These are phyloP conservation scores for Termitomyces sp. DNA, from an alignment of 768 basidiomycete species.

Conservation along the genomic window DNA sequence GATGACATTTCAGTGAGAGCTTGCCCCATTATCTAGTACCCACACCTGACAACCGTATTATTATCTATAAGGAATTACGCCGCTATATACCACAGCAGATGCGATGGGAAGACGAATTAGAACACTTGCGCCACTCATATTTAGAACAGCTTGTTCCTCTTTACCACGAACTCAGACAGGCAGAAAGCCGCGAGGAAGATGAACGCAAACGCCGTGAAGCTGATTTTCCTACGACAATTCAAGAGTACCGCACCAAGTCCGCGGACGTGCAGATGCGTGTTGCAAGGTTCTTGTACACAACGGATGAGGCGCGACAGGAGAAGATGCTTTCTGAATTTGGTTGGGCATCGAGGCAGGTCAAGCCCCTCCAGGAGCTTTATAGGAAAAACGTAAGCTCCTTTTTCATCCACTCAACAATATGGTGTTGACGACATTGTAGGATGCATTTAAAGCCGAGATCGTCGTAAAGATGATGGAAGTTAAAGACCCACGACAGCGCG, in stretches of 20 bases:
- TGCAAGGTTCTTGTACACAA: slow-evolving; percentile 39
- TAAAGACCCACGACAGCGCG: slow-evolving; percentile 20
- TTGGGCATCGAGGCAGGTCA: slow-evolving; percentile 48
- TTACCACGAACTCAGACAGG: slow-evolving; percentile 11
- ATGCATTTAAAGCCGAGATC: slow-evolving; percentile 18
- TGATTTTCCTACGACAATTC: slow-evolving; percentile 27
- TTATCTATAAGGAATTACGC: slow-evolving; percentile 20
- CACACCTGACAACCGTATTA: slow-evolving; percentile 3
- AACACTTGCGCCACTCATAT: slow-evolving; percentile 26
- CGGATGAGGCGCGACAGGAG: slow-evolving; percentile 28
- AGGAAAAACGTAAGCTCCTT: slow-evolving; percentile 32
- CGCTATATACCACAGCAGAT: slow-evolving; percentile 9
- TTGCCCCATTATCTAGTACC: neutral
- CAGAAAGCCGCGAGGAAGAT: slow-evolving; percentile 19
- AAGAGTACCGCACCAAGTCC: slow-evolving; percentile 28
- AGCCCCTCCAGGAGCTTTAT: slow-evolving; percentile 36
- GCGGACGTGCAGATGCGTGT: slow-evolving; percentile 44
- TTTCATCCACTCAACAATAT: neutral
- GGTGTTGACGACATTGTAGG: slow-evolving; percentile 1
- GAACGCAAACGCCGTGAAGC: slow-evolving; percentile 19
- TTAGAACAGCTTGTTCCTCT: slow-evolving; percentile 20
- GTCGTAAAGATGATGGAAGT: slow-evolving; percentile 19
- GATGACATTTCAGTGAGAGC: slow-evolving; percentile 15
- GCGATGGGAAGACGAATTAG: slow-evolving; percentile 25
- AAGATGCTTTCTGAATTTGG: slow-evolving; percentile 40